phyloP scores from a whole-genome alignment of 352 stramenopile genomes.

The Blastocystis sp. region DNA sequence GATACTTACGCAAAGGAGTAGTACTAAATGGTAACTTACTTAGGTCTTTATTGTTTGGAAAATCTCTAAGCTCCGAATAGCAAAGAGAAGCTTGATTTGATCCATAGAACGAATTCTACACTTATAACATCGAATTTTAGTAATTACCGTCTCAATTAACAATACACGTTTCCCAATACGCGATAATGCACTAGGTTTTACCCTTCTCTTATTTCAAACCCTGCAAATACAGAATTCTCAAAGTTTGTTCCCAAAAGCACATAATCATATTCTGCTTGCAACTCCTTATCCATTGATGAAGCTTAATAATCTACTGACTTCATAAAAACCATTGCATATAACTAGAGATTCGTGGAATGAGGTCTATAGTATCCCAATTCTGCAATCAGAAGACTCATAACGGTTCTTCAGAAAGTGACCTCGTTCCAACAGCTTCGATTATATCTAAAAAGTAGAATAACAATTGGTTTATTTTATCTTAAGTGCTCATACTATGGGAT shows the following conservation, averaged over 20 bases:
- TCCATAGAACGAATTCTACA: slow-evolving; percentile 55
- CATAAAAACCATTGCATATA: background rate
- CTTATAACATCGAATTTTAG: background rate
- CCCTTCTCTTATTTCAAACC: background rate
- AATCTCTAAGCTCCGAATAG: slow-evolving; percentile 29
- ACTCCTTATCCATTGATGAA: slow-evolving; percentile 28
- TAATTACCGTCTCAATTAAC: slow-evolving; percentile 38
- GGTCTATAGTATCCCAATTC: background rate
- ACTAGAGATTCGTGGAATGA: background rate
- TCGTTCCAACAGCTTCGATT: background rate
- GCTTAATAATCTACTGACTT: background rate
- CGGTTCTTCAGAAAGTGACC: background rate
- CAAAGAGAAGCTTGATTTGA: slow-evolving; percentile 52
- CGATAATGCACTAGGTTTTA: slow-evolving; percentile 52
- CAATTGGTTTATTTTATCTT: background rate
- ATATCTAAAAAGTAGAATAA: background rate
- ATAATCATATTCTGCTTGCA: slow-evolving; percentile 60
- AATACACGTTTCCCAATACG: slow-evolving; percentile 59
- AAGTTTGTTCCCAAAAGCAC: slow-evolving; percentile 65
- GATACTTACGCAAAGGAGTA: background rate
- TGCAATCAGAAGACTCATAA: background rate
- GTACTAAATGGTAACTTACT: background rate
- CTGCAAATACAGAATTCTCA: slow-evolving; percentile 68
- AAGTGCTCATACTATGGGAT: slow-evolving; percentile 33
- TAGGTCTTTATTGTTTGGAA: background rate